Percentiles rank a stretch among this genome's conserved stretches.
These are phyloP conservation scores for Lachancea nothofagi DNA, from an alignment of 805 yeast genomes.

Conservation along the genomic window DNA sequence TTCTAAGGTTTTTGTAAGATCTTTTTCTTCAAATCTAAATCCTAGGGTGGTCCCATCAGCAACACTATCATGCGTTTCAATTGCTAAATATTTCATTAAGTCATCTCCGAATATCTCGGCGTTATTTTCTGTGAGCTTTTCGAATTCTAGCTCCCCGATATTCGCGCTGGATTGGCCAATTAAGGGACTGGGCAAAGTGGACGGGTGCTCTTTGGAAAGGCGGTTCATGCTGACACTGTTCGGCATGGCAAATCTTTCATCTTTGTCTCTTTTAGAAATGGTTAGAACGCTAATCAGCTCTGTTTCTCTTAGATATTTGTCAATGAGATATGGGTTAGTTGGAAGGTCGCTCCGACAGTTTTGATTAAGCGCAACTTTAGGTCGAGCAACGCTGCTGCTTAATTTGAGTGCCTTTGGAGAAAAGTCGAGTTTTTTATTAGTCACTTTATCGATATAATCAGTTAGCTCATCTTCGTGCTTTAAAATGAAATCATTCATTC, in stretches of 20 bases:
- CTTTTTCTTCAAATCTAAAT: constrained; percentile 3
- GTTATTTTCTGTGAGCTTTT: constrained; percentile 29
- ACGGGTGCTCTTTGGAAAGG: constrained; percentile 11
- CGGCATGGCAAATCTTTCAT: constrained; percentile 12
- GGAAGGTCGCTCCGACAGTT: constrained; percentile 54
- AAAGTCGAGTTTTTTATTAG: constrained; percentile 64
- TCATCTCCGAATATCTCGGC: constrained; percentile 30
- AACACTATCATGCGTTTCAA: constrained; percentile 9
- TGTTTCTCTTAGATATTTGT: constrained; percentile 55
- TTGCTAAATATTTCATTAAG: constrained; percentile 19
- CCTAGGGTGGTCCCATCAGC: neutral
- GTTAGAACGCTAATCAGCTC: constrained; percentile 48
- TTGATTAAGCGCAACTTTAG: constrained; percentile 47
- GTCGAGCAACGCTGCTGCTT: constrained; percentile 51
- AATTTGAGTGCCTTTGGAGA: constrained; percentile 51
- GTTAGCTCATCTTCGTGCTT: constrained; percentile 51
- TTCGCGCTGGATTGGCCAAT: constrained; percentile 8
- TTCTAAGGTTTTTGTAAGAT: constrained; percentile 18
- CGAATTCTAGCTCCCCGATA: constrained; percentile 32
- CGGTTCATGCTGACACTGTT: constrained; percentile 15
- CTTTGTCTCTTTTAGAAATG: constrained; percentile 15
- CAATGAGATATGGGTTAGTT: constrained; percentile 62
- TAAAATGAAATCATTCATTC: constrained; percentile 63
- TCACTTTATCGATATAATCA: constrained; percentile 67
- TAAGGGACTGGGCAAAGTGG: constrained; percentile 8